These are phyloP conservation scores for Zygotorulaspora mrakii DNA, from an alignment of 1,139 yeast species.

Conservation along the genomic window DNA sequence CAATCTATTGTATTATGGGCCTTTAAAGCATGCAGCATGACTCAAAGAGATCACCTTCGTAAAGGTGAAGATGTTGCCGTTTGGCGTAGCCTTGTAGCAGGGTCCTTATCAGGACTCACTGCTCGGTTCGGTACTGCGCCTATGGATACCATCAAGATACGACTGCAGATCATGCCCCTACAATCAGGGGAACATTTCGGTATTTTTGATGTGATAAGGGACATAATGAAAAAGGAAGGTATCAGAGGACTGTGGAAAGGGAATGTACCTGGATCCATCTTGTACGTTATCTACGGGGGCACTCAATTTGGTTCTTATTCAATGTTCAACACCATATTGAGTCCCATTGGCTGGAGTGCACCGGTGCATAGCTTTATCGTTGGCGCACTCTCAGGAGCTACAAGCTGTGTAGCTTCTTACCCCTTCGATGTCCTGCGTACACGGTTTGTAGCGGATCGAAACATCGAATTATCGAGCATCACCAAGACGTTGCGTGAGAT, in stretches of 20 bases:
- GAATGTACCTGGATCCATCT: conserved; percentile 82
- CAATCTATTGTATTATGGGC: too few relatives aligned
- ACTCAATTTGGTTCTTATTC: conserved; percentile 76
- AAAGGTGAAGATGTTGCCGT: conserved; percentile 50
- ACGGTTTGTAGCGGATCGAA: conserved; percentile 61
- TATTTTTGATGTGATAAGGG: conserved; percentile 37
- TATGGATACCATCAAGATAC: conserved; percentile 79
- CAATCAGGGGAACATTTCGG: conserved; percentile 35
- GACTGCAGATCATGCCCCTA: conserved; percentile 59
- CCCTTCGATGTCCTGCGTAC: conserved; percentile 89
- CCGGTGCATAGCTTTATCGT: conserved; percentile 49
- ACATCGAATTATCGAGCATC: conserved; percentile 19
- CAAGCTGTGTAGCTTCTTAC: conserved; percentile 70
- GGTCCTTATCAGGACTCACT: conserved; percentile 67
- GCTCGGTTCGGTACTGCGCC: conserved; percentile 82
- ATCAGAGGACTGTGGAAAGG: conserved; percentile 85
- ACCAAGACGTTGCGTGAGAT: conserved; percentile 43
- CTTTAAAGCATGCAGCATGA: conserved; percentile 6
- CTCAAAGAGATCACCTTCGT: conserved; percentile 46
- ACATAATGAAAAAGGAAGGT: conserved; percentile 51
- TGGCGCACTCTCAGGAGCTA: conserved; percentile 74
- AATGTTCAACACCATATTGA: conserved; percentile 45
- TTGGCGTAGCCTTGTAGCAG: conserved; percentile 53
- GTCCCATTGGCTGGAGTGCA: conserved; percentile 36
- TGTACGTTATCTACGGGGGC: conserved; percentile 84